These are phyloP conservation scores for Epichloe sp. DNA, from an alignment of 2,329 filamentous ascomycete species.

Conservation along the genomic window DNA sequence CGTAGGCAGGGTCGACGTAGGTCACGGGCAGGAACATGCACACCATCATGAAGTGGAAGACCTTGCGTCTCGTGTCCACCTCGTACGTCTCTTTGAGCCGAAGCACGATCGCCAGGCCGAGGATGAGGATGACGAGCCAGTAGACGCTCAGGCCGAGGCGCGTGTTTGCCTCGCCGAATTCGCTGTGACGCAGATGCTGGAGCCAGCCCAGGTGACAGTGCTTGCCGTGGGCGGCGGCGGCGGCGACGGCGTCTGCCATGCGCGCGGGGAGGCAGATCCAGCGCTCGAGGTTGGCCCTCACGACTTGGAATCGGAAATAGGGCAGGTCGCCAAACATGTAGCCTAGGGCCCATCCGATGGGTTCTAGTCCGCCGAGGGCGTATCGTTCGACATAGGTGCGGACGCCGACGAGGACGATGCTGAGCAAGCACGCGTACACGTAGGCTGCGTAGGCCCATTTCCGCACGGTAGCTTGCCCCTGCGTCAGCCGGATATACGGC, in stretches of 20 bases:
- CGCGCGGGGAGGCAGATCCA: slow-evolving; percentile 62
- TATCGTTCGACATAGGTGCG: slow-evolving; percentile 52
- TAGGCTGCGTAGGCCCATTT: slow-evolving; percentile 79
- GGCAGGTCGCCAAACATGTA: slow-evolving; percentile 76
- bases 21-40: slow-evolving; percentile 82
- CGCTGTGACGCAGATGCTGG: slow-evolving; percentile 48
- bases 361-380: slow-evolving; percentile 62
- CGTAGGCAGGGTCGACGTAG: slow-evolving; percentile 76
- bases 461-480: slow-evolving; percentile 58
- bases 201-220: slow-evolving; percentile 44
- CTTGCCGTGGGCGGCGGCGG: slow-evolving; percentile 11
- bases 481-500: slow-evolving; percentile 69
- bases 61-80: slow-evolving; percentile 89
- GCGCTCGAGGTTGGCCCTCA: slow-evolving; percentile 51
- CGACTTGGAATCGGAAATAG: slow-evolving; percentile 57
- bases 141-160: slow-evolving; percentile 67
- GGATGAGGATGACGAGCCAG: slow-evolving; percentile 54
- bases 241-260: slow-evolving; percentile 9
- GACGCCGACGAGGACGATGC: slow-evolving; percentile 57
- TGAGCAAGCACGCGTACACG: slow-evolving; percentile 55
- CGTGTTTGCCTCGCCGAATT: slow-evolving; percentile 65
- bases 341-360: slow-evolving; percentile 82
- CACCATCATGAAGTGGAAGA: slow-evolving; percentile 98
- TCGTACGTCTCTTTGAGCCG: slow-evolving; percentile 65
- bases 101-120: slow-evolving; percentile 64